Conservation (phyloP, 1,139 yeast genomes). For the Yamadazyma triangularis region DNA sequence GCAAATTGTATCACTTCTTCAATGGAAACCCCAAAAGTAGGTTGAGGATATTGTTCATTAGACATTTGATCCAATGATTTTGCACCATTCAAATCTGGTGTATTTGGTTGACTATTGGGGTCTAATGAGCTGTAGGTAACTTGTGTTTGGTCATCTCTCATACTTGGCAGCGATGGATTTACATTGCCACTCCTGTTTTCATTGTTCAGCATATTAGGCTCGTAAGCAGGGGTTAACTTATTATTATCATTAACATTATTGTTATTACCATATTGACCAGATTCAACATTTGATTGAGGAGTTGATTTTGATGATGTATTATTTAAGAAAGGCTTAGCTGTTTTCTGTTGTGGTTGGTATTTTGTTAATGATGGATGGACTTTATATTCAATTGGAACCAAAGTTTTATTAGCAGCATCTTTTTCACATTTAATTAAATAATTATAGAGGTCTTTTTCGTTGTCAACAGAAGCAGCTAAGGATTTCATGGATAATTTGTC, state of each 20-base stretch:
- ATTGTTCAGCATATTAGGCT: no score
- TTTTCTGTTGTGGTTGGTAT: constrained; percentile 16
- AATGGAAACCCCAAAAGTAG: constrained; percentile 77
- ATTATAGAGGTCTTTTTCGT: constrained; percentile 75
- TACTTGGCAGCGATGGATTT: constrained; percentile 4
- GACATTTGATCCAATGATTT: constrained; percentile 26
- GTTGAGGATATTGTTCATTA: constrained; percentile 36
- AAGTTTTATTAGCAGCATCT: constrained; percentile 20
- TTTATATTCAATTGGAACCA: constrained; percentile 69
- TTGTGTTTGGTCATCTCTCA: constrained; percentile 7
- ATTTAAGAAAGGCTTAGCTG: constrained; percentile 38
- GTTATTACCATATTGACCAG: constrained; percentile 6
- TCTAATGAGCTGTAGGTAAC: constrained; percentile 32
- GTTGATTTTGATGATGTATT: constrained; percentile 10
- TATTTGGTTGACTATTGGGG: constrained; percentile 26
- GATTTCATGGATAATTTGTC: constrained; percentile 64
- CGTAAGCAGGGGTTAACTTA: neutral
- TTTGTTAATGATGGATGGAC: constrained; percentile 68
- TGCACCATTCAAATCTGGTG: constrained; percentile 36
- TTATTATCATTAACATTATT: no score
- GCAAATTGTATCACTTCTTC: constrained; percentile 75
- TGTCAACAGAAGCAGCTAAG: constrained; percentile 72
- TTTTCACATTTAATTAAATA: constrained; percentile 52
- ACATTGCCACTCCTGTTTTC: neutral
- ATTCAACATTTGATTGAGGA: neutral